Percentiles rank a stretch among this genome's conserved stretches.
phyloP scores from a whole-genome alignment of 2,329 filamentous ascomycete genomes.

The Fusarium sp. region DNA sequence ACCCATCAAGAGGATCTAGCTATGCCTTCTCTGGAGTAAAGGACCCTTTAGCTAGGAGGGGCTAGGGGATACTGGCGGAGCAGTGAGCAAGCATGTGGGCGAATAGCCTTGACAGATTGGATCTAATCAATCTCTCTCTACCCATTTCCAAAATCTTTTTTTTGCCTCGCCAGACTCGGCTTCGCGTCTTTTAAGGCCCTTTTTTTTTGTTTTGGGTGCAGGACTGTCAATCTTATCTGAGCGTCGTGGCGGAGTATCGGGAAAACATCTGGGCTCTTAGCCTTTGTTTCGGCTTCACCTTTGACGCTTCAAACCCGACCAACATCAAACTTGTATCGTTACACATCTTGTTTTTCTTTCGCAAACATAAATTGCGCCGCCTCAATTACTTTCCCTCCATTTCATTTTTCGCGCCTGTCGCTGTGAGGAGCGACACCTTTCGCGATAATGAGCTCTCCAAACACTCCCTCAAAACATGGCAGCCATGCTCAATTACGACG shows the following conservation, averaged over 20 bases:
- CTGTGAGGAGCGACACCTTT: conserved; percentile 21
- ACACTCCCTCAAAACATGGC: conserved; percentile 46
- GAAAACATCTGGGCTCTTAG: conserved; percentile 36
- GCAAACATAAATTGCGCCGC: conserved; percentile 12
- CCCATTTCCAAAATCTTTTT: conserved; percentile 1
- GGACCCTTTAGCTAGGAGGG: conserved; percentile 17
- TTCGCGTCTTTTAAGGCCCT: not conserved
- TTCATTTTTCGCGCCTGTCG: conserved; percentile 16
- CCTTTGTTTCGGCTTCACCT: conserved; percentile 33
- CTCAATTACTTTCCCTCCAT: not conserved
- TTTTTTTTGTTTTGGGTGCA: conserved; percentile 6
- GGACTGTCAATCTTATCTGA: conserved; percentile 16
- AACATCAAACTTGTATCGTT: conserved; percentile 30
- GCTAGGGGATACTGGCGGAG: conserved; percentile 30
- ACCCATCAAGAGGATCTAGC: conserved; percentile 30
- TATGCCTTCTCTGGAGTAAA: conserved; percentile 16
- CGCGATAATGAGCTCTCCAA: conserved; percentile 53
- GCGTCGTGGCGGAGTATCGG: conserved; percentile 21
- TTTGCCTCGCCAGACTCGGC: conserved; percentile 17
- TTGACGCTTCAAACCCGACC: conserved; percentile 33
- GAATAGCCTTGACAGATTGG: conserved; percentile 33
- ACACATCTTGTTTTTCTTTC: conserved; percentile 21
- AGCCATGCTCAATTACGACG: conserved; percentile 47
- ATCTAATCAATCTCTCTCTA: conserved; percentile 45
- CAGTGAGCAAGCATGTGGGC: conserved; percentile 29